Base-by-base conservation (phyloP, 2,329 filamentous ascomycete genomes). In the Capronia coronata region DNA sequence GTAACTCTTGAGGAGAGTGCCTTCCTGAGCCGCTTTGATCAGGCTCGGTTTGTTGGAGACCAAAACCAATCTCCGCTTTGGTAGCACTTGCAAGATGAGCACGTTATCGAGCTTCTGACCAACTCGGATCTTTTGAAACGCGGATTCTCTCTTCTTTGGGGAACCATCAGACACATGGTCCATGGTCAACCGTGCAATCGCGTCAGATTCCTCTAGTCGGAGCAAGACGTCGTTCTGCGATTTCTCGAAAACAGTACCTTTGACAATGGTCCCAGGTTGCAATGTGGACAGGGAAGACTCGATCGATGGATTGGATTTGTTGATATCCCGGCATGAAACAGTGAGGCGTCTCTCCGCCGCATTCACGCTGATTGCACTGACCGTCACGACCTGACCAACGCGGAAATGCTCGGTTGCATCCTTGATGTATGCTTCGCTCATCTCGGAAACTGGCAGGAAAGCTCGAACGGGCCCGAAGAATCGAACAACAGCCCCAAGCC, bases 391-490 rank as follows among this genome's bases (percentile, higher is more conserved):
- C 66, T 98, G 93, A 0, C 93, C 94, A 37, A 82, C 71, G 29
- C 84, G 82, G 72, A 98, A 98, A 68, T 97, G 90, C 62, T 94
- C 83, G 39, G 79, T 80, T 3, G 93, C 89, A 62, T 96, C 86
- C 59, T 85, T 80, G 62, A 98, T 96, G 64, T 85, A 96, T 9
- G 90, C 89, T 66, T 98, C 93, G 65, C 93, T 97, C 93, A 98
- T 98, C 68, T 98, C 91, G 1, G 87, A 87, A 0, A 94, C 83
- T 1, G 93, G 93, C 47, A 98, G 75, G 71, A 94, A 98, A 7
- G 86, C 94, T 57, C 82, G 80, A 16, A 98, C 75, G 7, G 75
- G 71, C 14, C 88, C 88, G 62, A 94, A 98, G 68, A 97, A 98
- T 64, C 94, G 88, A 46, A 98, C 85, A 14, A 91, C 80, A 9